Base-by-base conservation (phyloP, 257 asterid species). In the Rehmannia glutinosa region DNA sequence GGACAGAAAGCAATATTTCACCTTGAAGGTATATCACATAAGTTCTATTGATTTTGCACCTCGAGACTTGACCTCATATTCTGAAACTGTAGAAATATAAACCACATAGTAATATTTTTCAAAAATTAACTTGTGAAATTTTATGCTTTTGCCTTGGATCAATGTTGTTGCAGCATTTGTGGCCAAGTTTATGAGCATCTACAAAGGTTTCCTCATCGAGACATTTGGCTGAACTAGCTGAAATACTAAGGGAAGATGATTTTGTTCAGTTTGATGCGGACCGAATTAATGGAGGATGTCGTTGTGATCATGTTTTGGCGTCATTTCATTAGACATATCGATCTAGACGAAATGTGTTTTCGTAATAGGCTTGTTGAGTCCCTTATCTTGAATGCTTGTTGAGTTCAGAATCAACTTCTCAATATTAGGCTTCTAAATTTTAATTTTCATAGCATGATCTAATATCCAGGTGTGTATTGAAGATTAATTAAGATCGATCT, bases 1-100 rank as follows among this genome's bases (percentile, higher is more conserved):
- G 99, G 99, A 60, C 97, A 93, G 81, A 93, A 93, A 85, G 92
- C 97, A 41, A 90, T 93, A 78, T 93, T 93, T 78, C 99, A 93
- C 81, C 96, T 93, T 64, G 99, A 93, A 93, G 97, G 99, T 92
- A 84, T 13, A 79, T 65, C 56, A 7, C 25, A 43, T 16, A 23
- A 51, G n/a, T 33, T 60, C 6, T 39, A 24, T 56, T 55, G 16
- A n/a, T n/a, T n/a, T n/a, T n/a, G n/a, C n/a, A n/a, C n/a, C n/a
- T n/a, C n/a, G n/a, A n/a, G n/a, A n/a, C n/a, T n/a, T n/a, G n/a
- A n/a, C n/a, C n/a, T n/a, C n/a, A n/a, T n/a, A n/a, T n/a, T n/a
- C n/a, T n/a, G n/a, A n/a, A n/a, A n/a, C n/a, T n/a, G 13, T 47
- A 46, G 8, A 30, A 47, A 30, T 10, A 9, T 43, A 12, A 2